Evolutionary conservation across 1,139 yeast genomes (phyloP), one percentile per base, ranked within the genome.

Genomic region (Schizosaccharomyces versatilis): DNA sequence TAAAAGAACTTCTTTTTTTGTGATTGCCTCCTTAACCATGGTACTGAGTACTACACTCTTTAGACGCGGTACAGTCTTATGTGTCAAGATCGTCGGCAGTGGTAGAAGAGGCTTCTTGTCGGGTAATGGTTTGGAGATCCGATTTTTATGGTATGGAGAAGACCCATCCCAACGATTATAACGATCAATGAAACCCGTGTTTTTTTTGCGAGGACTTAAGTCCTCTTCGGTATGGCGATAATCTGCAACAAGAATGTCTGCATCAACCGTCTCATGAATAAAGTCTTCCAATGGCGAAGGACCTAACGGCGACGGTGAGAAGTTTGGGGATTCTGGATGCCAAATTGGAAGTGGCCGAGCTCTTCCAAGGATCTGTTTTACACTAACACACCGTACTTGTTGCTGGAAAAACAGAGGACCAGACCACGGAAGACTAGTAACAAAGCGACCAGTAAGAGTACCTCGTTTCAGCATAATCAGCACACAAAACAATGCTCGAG

Each of bases 71-170:
- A 93, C 72, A 64, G 84, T 85, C 52, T 70, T 68, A 69, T 78
- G 69, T 24, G 73, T 76, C 56, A 85, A 73, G 38, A 84, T 83
- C 60, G 75, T 73, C 57, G 84, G 72, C 63, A 85, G 82, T 61
- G 82, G 84, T 7, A 88, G 77, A 54, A 86, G 79, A 62, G 79
- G 82, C 24, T 69, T 65, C 42, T 67, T 64, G 7, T 74, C 74
- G 54, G 67, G 62, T 10, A 73, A 72, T 9, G 65, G 63, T 58
- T 74, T 71, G 9, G 63, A 61, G 41, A 81, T 78, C 73, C 96
- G 82, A 68, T 84, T 85, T 57, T 86, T 67, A 65, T 88, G 94
- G 69, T 84, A 90, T 52, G 96, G 95, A 41, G 95, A 81, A 38
- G 83, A 73, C 53, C 84, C 83, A 59, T 85, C 93, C 95, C 98